These are phyloP conservation scores for Zasmidium citrigriseum DNA, from an alignment of 2,329 filamentous ascomycete genomes.

Conservation along the genomic window DNA sequence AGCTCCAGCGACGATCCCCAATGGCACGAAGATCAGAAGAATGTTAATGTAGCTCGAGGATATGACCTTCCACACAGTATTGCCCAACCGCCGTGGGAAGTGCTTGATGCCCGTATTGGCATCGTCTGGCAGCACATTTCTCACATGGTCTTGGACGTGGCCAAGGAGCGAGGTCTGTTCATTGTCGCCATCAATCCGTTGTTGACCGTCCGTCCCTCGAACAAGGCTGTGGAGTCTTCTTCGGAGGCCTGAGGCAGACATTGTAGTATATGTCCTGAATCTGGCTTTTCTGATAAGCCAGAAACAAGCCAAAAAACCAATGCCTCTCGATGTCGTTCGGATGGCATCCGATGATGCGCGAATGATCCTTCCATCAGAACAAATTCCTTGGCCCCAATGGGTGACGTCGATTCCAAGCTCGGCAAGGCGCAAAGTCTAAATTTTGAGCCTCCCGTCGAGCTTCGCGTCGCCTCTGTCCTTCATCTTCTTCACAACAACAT, in stretches of 20 bases:
- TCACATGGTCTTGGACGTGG: not conserved
- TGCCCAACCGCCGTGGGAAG: conserved; percentile 7
- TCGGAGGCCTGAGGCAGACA: not conserved
- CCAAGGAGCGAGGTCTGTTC: conserved; percentile 4
- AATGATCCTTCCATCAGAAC: not conserved
- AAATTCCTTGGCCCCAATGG: no score
- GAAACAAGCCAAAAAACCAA: no score
- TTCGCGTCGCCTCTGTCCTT: no score
- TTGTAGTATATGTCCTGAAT: not conserved
- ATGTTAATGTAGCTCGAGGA: conserved; percentile 63
- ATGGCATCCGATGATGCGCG: not conserved
- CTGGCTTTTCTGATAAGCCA: not conserved
- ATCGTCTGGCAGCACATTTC: not conserved
- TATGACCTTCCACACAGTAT: conserved; percentile 28
- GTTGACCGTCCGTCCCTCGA: not conserved
- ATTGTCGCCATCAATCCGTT: not conserved
- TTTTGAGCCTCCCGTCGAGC: no score
- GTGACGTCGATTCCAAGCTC: no score
- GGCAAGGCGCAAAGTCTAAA: no score
- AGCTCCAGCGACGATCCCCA: conserved; percentile 68
- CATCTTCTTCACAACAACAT: no score
- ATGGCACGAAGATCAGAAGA: conserved; percentile 70
- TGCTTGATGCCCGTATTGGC: not conserved
- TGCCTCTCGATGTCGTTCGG: no score
- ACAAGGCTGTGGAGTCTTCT: not conserved